A percentile compares a stretch with the other conserved stretches of the same genome.
Conservation (phyloP, 2,329 filamentous ascomycete species). For the Elsinoe australis region DNA sequence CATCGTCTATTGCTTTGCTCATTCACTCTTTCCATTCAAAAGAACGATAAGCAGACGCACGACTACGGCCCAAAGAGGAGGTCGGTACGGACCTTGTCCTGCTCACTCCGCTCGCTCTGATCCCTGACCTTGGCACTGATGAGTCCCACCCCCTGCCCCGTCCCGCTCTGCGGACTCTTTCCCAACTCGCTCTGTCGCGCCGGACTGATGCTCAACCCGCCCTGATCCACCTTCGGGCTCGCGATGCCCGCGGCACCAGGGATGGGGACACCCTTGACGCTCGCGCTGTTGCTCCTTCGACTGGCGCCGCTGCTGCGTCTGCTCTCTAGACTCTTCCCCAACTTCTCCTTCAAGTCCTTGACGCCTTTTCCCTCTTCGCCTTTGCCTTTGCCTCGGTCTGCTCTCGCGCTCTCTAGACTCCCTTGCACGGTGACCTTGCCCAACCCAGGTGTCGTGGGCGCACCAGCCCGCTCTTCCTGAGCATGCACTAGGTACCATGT, state of each 20-base stretch:
- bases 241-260: slow-evolving; percentile 6
- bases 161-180: not conserved
- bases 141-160: not conserved
- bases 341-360: slow-evolving; percentile 34
- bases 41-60: not conserved
- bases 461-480: slow-evolving; percentile 75
- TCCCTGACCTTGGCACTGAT: not conserved
- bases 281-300: slow-evolving; percentile 57
- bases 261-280: slow-evolving; percentile 17
- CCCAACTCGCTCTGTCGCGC: not conserved
- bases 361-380: slow-evolving; percentile 38
- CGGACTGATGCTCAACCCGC: slow-evolving; percentile 16
- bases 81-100: slow-evolving; percentile 39
- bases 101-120: slow-evolving; percentile 21
- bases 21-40: not conserved
- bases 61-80: slow-evolving; percentile 37
- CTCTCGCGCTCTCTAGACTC: slow-evolving; percentile 2
- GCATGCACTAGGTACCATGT: slow-evolving; percentile 96
- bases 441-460: slow-evolving; percentile 81
- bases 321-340: slow-evolving; percentile 81
- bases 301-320: slow-evolving; percentile 80
- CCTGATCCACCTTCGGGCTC: slow-evolving; percentile 64
- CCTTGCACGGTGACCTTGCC: slow-evolving; percentile 72
- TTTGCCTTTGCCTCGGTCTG: slow-evolving; percentile 45
- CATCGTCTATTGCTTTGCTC: not conserved